Evolutionary conservation across 2,329 filamentous ascomycete genomes (phyloP).

Genomic region (Westerdykella sp.): DNA sequence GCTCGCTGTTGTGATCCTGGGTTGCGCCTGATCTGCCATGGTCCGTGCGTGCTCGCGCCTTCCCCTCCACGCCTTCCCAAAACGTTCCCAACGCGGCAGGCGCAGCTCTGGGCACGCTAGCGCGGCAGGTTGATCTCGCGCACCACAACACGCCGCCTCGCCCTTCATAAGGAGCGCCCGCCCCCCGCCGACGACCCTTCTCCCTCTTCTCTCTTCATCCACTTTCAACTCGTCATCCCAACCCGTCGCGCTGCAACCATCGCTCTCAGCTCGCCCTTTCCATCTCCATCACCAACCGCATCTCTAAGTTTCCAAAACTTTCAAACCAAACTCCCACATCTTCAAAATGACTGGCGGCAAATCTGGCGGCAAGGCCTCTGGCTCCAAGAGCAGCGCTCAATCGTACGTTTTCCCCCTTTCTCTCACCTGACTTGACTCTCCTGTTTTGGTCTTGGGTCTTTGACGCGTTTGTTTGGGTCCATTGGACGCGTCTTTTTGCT

Average conservation of each 20-base stretch:
- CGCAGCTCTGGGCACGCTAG: constrained; percentile 13
- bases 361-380: constrained; percentile 98
- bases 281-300: constrained; percentile 14
- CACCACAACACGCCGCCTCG: constrained; percentile 34
- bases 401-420: constrained; percentile 64
- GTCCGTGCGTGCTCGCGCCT: constrained; percentile 21
- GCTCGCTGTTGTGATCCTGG: constrained; percentile 36
- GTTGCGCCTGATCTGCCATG: constrained; percentile 15
- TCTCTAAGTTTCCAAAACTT: constrained; percentile 16
- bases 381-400: constrained; percentile 92
- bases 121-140: constrained; percentile 36
- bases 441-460: constrained; percentile 6
- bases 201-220: constrained; percentile 36
- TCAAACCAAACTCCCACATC: constrained; percentile 35
- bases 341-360: constrained; percentile 99
- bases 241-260: constrained; percentile 27
- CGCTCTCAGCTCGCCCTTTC: constrained; percentile 12
- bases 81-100: constrained; percentile 11
- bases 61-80: neutral
- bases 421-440: constrained; percentile 5
- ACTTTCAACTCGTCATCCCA: constrained; percentile 23
- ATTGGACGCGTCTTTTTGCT: constrained; percentile 39
- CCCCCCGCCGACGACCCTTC: constrained; percentile 25
- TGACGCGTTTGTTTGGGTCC: constrained; percentile 19
- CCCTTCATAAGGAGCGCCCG: constrained; percentile 38